These are phyloP conservation scores for Aspergillus transmontanensis DNA, from an alignment of 2,329 filamentous ascomycete genomes.

Conservation along the genomic window DNA sequence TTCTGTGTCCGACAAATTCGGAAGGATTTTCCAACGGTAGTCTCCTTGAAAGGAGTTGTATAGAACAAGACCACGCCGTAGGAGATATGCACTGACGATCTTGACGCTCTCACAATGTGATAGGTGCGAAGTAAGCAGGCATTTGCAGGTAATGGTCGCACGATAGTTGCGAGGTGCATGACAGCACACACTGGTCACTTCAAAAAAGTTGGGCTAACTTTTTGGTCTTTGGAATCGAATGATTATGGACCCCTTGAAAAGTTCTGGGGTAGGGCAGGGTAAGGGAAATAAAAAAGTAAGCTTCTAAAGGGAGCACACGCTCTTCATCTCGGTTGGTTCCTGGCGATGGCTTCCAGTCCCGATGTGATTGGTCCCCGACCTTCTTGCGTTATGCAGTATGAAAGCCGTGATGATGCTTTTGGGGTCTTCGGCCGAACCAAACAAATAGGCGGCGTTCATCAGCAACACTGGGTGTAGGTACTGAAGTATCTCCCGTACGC, in stretches of 20 bases:
- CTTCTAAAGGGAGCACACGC: constrained; percentile 14
- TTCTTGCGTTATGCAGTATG: constrained; percentile 7
- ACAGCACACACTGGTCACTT: neutral
- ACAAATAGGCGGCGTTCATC: neutral
- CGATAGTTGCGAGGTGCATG: neutral
- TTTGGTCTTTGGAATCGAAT: neutral
- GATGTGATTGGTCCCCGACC: constrained; percentile 1
- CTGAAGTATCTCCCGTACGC: neutral
- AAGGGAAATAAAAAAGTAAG: constrained; percentile 10
- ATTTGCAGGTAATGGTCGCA: neutral
- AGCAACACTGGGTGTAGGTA: neutral
- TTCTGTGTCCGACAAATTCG: neutral
- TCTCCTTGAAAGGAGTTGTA: neutral
- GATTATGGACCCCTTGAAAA: constrained; percentile 5
- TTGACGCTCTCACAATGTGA: neutral
- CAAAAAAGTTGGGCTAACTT: neutral
- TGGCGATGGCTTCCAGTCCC: neutral
- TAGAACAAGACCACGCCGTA: neutral
- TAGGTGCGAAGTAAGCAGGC: constrained; percentile 6
- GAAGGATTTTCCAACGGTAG: neutral
- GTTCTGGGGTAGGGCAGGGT: constrained; percentile 14
- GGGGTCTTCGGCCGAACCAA: neutral
- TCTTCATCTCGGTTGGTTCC: constrained; percentile 9
- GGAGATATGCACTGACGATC: constrained; percentile 1
- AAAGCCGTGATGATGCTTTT: neutral